These are phyloP conservation scores for Hymenoscyphus salicellus DNA, from an alignment of 2,329 filamentous ascomycete genomes.

Conservation along the genomic window DNA sequence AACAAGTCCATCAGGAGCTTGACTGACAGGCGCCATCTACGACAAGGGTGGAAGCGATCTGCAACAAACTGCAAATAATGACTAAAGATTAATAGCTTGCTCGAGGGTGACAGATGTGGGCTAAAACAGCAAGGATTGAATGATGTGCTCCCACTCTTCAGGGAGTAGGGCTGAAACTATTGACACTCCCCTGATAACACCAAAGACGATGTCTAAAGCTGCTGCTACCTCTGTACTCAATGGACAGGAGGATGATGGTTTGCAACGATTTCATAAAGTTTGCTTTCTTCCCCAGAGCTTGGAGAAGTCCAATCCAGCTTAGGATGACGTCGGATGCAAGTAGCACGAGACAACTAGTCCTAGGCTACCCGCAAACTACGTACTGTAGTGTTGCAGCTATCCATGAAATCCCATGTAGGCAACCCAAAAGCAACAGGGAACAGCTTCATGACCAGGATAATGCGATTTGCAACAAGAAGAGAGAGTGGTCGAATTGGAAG, in stretches of 20 bases:
- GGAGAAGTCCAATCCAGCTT: not conserved
- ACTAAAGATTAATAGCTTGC: not conserved
- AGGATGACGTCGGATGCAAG: not conserved
- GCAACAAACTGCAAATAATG: not conserved
- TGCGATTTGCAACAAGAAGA: constrained; percentile 4
- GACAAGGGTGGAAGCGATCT: not conserved
- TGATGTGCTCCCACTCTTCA: not conserved
- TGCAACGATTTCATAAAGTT: not conserved
- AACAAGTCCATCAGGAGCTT: not conserved
- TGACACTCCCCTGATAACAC: not conserved
- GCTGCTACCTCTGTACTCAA: not conserved
- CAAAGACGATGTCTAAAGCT: not conserved
- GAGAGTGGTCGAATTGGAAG: not conserved
- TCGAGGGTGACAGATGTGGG: not conserved
- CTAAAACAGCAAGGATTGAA: not conserved
- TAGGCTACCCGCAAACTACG: not conserved
- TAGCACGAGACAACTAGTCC: not conserved
- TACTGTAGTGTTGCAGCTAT: not conserved
- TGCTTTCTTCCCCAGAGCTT: not conserved
- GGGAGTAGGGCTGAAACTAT: not conserved
- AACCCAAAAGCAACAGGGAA: not conserved
- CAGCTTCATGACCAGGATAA: constrained; percentile 2
- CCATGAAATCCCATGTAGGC: not conserved
- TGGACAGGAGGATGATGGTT: not conserved
- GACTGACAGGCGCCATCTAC: not conserved